phyloP scores from a whole-genome alignment of 2,329 filamentous ascomycete species.

The Fusarium luffae region DNA sequence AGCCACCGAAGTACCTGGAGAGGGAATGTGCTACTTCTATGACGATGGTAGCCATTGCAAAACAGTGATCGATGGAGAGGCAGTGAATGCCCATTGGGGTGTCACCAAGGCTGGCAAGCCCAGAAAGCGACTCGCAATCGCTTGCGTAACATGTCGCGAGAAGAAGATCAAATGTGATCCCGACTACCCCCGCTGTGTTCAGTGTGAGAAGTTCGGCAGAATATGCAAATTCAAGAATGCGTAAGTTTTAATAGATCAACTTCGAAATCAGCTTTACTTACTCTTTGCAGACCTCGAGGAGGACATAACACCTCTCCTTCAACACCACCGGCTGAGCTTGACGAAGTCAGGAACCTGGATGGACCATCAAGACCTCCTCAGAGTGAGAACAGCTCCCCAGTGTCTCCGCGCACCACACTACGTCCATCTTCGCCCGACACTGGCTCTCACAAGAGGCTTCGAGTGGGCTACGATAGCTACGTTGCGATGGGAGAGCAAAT shows the following conservation, averaged over 20 bases:
- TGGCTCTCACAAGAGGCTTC: slow-evolving; percentile 60
- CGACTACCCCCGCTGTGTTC: slow-evolving; percentile 85
- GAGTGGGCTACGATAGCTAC: slow-evolving; percentile 61
- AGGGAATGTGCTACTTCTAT: slow-evolving; percentile 86
- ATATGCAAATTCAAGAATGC: slow-evolving; percentile 87
- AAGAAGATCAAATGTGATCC: slow-evolving; percentile 99
- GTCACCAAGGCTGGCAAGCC: slow-evolving; percentile 95
- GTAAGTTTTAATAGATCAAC: slow-evolving; percentile 64
- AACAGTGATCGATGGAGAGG: slow-evolving; percentile 84
- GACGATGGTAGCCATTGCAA: slow-evolving; percentile 87
- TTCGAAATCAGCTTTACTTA: slow-evolving; percentile 6
- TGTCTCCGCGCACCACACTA: slow-evolving; percentile 58
- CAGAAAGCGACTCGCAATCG: slow-evolving; percentile 88
- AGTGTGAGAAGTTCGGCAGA: slow-evolving; percentile 91
- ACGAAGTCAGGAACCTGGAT: slow-evolving; percentile 55
- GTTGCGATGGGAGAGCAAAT: slow-evolving; percentile 51
- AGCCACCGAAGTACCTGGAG: slow-evolving; percentile 75
- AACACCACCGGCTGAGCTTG: slow-evolving; percentile 62
- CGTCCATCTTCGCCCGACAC: slow-evolving; percentile 49
- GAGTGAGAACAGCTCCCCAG: slow-evolving; percentile 59
- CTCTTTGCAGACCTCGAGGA: slow-evolving; percentile 62
- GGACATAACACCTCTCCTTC: slow-evolving; percentile 68
- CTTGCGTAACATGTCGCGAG: slow-evolving; percentile 92
- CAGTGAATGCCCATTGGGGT: slow-evolving; percentile 91
- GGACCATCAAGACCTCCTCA: slow-evolving; percentile 51